Evolutionary conservation across 2,329 filamentous ascomycete genomes (phyloP).

Genomic region (Scedosporium minutisporum): DNA sequence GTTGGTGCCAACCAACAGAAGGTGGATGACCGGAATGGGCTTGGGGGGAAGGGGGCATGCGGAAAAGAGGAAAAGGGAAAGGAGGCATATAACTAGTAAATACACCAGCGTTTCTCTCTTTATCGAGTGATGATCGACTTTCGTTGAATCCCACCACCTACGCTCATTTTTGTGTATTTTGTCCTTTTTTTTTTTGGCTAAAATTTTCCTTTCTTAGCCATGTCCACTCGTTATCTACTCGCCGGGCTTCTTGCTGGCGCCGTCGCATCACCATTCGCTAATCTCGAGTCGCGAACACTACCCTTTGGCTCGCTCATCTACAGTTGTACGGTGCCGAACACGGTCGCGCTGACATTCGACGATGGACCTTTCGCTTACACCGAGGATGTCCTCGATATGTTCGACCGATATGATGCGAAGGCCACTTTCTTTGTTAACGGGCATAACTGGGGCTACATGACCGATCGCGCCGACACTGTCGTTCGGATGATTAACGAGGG

Average conservation of each 20-base stretch:
- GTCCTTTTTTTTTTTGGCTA: background rate
- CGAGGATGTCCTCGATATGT: slow-evolving; percentile 26
- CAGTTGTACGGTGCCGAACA: slow-evolving; percentile 21
- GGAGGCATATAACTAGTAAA: too few relatives aligned
- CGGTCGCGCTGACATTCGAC: slow-evolving; percentile 36
- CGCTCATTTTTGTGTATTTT: background rate
- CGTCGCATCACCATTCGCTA: background rate
- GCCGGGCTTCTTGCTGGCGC: background rate
- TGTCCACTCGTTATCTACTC: slow-evolving; percentile 1
- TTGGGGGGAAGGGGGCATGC: background rate
- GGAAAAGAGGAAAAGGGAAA: too few relatives aligned
- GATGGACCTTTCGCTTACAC: slow-evolving; percentile 36
- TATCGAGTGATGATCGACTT: background rate
- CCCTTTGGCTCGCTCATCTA: background rate
- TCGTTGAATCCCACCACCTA: background rate
- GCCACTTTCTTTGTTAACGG: slow-evolving; percentile 29
- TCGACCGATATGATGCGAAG: slow-evolving; percentile 20
- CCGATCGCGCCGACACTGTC: slow-evolving; percentile 15
- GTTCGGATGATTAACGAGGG: slow-evolving; percentile 40
- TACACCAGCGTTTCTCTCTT: too few relatives aligned
- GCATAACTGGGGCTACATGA: slow-evolving; percentile 21
- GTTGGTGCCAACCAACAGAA: background rate
- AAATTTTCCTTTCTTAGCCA: background rate
- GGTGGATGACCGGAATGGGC: background rate
- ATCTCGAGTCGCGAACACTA: background rate